A percentile compares a stretch with the other conserved stretches of the same genome.
These are phyloP conservation scores for Fusarium subtropicale DNA, from an alignment of 2,329 filamentous ascomycete genomes.

Conservation along the genomic window DNA sequence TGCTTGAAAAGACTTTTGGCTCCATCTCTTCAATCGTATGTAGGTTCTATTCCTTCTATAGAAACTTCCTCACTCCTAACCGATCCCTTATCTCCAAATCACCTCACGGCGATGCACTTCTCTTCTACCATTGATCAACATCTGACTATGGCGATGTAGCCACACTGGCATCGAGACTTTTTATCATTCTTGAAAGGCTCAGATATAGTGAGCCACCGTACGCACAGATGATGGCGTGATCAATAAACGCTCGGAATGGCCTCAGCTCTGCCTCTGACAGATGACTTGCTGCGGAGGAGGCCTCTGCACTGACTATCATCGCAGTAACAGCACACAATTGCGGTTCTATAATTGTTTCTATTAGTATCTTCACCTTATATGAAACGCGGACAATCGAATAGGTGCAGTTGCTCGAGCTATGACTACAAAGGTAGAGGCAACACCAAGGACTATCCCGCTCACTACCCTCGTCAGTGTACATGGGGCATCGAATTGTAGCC, in stretches of 20 bases:
- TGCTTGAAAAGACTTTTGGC: background rate
- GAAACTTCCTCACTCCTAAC: too few relatives aligned
- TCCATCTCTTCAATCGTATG: background rate
- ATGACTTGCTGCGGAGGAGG: background rate
- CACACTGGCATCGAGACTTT: background rate
- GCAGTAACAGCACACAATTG: accelerated
- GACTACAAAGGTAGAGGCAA: background rate
- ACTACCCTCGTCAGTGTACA: background rate
- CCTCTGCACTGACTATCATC: background rate
- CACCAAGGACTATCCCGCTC: background rate
- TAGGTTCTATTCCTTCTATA: background rate
- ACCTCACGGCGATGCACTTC: background rate
- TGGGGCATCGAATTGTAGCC: too few relatives aligned
- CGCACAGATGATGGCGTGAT: background rate
- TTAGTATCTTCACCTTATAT: background rate
- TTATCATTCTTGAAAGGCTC: background rate
- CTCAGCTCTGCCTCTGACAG: background rate
- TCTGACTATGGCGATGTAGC: background rate
- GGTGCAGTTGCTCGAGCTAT: background rate
- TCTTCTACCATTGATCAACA: background rate
- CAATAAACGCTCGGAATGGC: background rate
- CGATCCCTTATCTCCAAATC: too few relatives aligned
- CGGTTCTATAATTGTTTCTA: background rate
- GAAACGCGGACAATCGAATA: background rate
- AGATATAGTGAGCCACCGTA: background rate